phyloP scores from a whole-genome alignment of 2,329 filamentous ascomycete species.

The Fusarium sp. region DNA sequence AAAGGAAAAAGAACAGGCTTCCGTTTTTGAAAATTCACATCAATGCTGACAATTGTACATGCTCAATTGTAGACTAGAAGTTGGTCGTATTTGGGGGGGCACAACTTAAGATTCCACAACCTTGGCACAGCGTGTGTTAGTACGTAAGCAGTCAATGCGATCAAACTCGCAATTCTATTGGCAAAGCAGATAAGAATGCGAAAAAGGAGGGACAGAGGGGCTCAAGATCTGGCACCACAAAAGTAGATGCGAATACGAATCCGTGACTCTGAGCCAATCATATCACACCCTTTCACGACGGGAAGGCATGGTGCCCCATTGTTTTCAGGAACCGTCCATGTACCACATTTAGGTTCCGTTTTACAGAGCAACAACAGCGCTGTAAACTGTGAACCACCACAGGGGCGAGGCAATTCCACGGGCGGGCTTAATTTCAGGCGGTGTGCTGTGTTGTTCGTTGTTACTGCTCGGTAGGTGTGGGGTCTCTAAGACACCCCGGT shows the following conservation, averaged over 20 bases:
- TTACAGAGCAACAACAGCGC: conserved; percentile 17
- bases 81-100: not conserved
- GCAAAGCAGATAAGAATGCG: conserved; percentile 41
- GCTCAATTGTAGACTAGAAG: conserved; percentile 5
- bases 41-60: not conserved
- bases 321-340: conserved; percentile 35
- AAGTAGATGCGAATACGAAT: conserved; percentile 46
- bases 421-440: conserved; percentile 34
- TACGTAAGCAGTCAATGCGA: conserved; percentile 25
- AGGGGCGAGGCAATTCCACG: not conserved
- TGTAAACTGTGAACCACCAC: conserved; percentile 19
- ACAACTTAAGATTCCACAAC: not conserved
- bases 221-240: conserved; percentile 36
- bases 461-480: conserved; percentile 25
- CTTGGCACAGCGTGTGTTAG: conserved; percentile 3
- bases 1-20: not conserved
- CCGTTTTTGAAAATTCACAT: not conserved
- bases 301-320: conserved; percentile 6
- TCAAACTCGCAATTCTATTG: conserved; percentile 9
- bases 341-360: conserved; percentile 18
- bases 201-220: conserved; percentile 36
- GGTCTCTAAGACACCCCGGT: conserved; percentile 36
- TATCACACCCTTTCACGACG: conserved; percentile 5
- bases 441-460: conserved; percentile 32
- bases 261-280: conserved; percentile 30